Base-by-base conservation (phyloP, 108 stramenopile genomes). In the Asterionellopsis glacialis region DNA sequence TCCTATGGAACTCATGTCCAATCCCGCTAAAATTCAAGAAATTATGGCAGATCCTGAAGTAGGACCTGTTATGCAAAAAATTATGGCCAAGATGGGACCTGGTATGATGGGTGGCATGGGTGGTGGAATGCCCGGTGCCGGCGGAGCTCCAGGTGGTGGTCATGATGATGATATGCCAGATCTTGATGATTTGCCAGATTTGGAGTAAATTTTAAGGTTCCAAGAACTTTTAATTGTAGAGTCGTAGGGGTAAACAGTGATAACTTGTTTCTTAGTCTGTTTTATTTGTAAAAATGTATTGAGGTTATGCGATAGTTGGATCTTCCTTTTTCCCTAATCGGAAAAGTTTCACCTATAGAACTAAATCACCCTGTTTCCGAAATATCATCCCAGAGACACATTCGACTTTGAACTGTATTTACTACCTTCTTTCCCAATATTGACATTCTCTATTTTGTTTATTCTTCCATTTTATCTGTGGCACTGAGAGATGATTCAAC, bases 31-130 rank as follows among this genome's bases (percentile, higher is more conserved):
- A 54, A 57, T 95, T 45, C 83, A 85, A 77, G 77, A 95, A 68
- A 57, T 91, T 63, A 91, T 95, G 94, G 51, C 71, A 6, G 94
- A 95, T 78, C 94, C 94, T 9, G 90, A 95, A 45, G 87, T 95
- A 11, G 91, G 91, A 9, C 89, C 94, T 16, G 77, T 85, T 27
- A 48, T 95, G 71, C 87, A 91, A 71, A 90, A 91, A 60, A 56
- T 95, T 10, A 88, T 93, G 88, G 61, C 70, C 41, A 93, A 90
- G 68, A 55, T 83, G 53, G 76, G 73, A 10, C 64, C 47, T 57
- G 50, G 55, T 27, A 76, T 80, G 66, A 66, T 72, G 68, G 77
- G 72, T 18, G 82, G 76, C 7, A 74, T 69, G 24, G 58, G 41
- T 11, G 69, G 69, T 40, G 83, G 76, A 22, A 68, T 63, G 61